phyloP scores from a whole-genome alignment of 176 grass and related monocot species.

The Aegilops speltoides region DNA sequence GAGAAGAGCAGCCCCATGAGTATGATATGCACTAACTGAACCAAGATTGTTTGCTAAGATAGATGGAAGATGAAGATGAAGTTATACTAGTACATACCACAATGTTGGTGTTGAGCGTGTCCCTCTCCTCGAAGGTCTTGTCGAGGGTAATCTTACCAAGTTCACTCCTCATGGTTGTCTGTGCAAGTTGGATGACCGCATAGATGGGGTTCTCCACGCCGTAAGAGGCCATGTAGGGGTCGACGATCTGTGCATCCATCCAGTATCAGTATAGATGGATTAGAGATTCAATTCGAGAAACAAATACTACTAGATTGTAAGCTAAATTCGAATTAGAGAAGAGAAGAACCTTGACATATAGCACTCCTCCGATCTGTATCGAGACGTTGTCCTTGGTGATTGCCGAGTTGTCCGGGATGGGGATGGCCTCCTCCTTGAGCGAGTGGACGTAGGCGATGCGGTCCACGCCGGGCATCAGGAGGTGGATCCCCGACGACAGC shows the following conservation, averaged over 20 bases:
- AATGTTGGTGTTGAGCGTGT: slow-evolving; percentile 78
- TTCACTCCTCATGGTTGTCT: slow-evolving; percentile 96
- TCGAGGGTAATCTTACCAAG: slow-evolving; percentile 92
- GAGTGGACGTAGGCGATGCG: slow-evolving; percentile 92
- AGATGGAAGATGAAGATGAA: too few relatives aligned
- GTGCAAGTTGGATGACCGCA: slow-evolving; percentile 84
- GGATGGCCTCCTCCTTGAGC: slow-evolving; percentile 96
- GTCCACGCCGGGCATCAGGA: slow-evolving; percentile 73
- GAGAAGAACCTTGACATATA: slow-evolving; percentile 75
- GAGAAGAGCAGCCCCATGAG: too few relatives aligned
- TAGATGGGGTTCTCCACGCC: slow-evolving; percentile 90
- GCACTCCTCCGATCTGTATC: slow-evolving; percentile 82
- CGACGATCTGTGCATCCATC: slow-evolving; percentile 52
- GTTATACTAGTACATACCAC: slow-evolving; percentile 44
- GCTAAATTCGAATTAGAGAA: background rate
- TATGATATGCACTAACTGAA: too few relatives aligned
- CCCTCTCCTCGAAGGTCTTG: slow-evolving; percentile 91
- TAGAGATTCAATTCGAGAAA: background rate
- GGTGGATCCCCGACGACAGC: slow-evolving; percentile 74
- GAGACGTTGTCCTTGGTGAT: slow-evolving; percentile 96
- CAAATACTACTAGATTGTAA: too few relatives aligned
- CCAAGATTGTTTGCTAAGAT: too few relatives aligned
- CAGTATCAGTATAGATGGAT: too few relatives aligned
- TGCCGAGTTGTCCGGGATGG: slow-evolving; percentile 82
- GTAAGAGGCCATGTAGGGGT: slow-evolving; percentile 83